A percentile compares a stretch with the other conserved stretches of the same genome.
phyloP scores from a whole-genome alignment of 208 protist species.

The Acanthamoeba castellanii region DNA sequence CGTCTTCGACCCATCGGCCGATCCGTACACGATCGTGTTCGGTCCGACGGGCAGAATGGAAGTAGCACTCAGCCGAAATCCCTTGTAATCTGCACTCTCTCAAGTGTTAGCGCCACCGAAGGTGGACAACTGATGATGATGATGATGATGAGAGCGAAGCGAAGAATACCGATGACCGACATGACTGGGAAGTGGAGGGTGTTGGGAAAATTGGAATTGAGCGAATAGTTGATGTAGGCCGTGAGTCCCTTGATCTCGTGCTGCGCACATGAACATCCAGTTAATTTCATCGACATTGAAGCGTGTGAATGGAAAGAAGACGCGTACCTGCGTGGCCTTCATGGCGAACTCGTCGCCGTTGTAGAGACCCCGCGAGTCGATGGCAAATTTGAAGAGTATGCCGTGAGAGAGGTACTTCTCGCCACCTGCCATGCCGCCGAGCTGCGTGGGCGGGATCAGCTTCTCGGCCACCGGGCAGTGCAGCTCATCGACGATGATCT shows the following conservation, averaged over 20 bases:
- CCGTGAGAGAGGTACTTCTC: constrained; percentile 60
- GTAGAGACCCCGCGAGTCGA: neutral
- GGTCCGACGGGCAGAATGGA: constrained; percentile 43
- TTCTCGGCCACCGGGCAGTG: neutral
- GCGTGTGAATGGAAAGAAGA: neutral
- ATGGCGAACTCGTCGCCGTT: constrained; percentile 63
- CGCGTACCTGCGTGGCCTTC: constrained; percentile 26
- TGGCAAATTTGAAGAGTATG: constrained; percentile 64
- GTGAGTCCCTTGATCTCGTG: constrained; percentile 73
- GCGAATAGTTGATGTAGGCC: constrained; percentile 62
- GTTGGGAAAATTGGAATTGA: neutral
- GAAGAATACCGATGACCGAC: constrained; percentile 20
- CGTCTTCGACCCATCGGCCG: neutral
- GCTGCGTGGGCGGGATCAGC: constrained; percentile 30
- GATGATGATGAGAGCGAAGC: neutral
- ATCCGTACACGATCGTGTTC: constrained; percentile 63
- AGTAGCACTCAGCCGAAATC: constrained; percentile 6
- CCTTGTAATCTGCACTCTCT: constrained; percentile 45
- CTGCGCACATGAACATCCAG: neutral
- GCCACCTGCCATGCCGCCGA: constrained; percentile 59
- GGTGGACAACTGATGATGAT: neutral
- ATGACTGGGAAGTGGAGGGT: constrained; percentile 25
- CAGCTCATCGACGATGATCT: constrained; percentile 67
- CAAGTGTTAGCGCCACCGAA: no score
- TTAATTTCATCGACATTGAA: neutral